phyloP scores from a whole-genome alignment of 306 rosid species.

The Quercus cerris region DNA sequence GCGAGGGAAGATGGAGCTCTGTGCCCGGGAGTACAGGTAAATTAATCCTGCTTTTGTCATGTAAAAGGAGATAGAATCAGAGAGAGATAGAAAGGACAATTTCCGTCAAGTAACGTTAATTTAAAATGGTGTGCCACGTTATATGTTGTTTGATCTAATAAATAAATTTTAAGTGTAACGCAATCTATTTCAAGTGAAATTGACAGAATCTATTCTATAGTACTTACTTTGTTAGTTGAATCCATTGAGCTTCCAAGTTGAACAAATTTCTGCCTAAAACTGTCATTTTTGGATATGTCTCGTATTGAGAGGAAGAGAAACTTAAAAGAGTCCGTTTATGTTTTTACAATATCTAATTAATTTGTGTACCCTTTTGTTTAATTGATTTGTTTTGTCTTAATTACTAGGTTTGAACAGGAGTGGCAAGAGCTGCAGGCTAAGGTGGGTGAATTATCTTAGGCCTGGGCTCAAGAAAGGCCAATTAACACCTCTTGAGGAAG shows the following conservation, averaged over 20 bases:
- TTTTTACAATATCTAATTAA: too few relatives aligned
- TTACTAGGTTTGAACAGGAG: slow-evolving; percentile 59
- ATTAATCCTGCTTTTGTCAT: neutral
- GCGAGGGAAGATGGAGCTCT: slow-evolving; percentile 61
- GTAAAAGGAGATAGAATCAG: neutral
- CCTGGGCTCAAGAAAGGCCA: slow-evolving; percentile 73
- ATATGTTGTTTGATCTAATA: too few relatives aligned
- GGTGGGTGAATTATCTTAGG: slow-evolving; percentile 80
- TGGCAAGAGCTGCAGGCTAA: slow-evolving; percentile 77
- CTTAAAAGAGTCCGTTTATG: neutral
- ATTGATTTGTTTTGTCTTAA: neutral
- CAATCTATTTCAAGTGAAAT: too few relatives aligned
- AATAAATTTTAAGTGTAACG: too few relatives aligned
- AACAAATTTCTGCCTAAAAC: neutral
- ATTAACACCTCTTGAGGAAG: slow-evolving; percentile 57
- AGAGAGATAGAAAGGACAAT: neutral
- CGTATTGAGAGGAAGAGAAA: neutral
- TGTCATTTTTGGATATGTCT: neutral
- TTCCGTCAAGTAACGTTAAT: neutral
- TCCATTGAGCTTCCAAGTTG: neutral
- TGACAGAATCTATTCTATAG: too few relatives aligned
- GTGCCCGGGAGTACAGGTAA: slow-evolving; percentile 54
- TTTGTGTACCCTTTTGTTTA: neutral
- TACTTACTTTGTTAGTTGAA: neutral
- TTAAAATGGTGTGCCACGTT: neutral